Percentiles rank a stretch among this genome's conserved stretches.
phyloP scores from a whole-genome alignment of 2,329 filamentous ascomycete species.

The Thelonectria rubi region DNA sequence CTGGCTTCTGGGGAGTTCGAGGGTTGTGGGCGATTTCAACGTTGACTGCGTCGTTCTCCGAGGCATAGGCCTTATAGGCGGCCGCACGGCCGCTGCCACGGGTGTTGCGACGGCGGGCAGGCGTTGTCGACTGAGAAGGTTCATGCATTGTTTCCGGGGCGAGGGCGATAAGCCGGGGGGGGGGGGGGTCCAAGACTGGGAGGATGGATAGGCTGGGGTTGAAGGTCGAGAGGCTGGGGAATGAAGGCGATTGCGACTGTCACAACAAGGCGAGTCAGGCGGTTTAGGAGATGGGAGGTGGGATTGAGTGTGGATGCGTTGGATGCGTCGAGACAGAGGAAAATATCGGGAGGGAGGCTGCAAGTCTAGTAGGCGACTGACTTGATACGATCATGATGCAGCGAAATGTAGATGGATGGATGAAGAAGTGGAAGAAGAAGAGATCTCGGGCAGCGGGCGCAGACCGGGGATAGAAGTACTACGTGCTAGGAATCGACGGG shows the following conservation, averaged over 20 bases:
- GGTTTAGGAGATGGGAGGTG: conserved; percentile 34
- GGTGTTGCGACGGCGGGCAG: conserved; percentile 51
- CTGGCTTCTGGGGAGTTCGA: conserved; percentile 59
- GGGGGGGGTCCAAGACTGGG: conserved; percentile 2
- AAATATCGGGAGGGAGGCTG: conserved; percentile 33
- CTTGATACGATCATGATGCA: conserved; percentile 40
- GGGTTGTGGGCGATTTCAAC: conserved; percentile 47
- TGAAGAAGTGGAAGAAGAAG: conserved; percentile 27
- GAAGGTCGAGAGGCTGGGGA: conserved; percentile 15
- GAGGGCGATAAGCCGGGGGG: conserved; percentile 16
- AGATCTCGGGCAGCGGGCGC: conserved; percentile 6
- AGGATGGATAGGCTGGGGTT: conserved; percentile 8
- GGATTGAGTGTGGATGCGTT: conserved; percentile 27
- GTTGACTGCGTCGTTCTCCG: conserved; percentile 60
- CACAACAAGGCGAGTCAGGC: conserved; percentile 6
- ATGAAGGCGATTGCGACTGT: conserved; percentile 27
- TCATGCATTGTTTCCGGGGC: conserved; percentile 45
- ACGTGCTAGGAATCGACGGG: neutral
- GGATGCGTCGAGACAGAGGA: conserved; percentile 28
- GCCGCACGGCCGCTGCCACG: conserved; percentile 53
- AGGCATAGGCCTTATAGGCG: conserved; percentile 65
- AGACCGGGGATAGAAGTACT: conserved; percentile 11
- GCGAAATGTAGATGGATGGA: conserved; percentile 30
- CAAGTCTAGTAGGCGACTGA: conserved; percentile 34
- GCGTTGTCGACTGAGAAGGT: conserved; percentile 46